Evolutionary conservation across 2,329 filamentous ascomycete genomes (phyloP).

Genomic region (Botrytis hyacinthi): DNA sequence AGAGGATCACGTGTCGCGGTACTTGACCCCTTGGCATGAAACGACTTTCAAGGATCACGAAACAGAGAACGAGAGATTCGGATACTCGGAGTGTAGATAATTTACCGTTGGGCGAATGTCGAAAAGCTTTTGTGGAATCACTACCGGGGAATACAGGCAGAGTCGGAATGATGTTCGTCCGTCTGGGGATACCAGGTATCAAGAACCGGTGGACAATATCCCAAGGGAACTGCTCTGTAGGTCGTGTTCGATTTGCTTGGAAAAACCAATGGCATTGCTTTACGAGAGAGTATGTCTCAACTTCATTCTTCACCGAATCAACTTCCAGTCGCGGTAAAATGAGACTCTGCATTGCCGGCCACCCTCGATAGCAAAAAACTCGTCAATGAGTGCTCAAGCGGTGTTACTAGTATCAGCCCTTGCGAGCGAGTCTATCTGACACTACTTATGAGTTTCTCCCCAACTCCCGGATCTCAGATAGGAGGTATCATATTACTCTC

Average conservation of each 20-base stretch:
- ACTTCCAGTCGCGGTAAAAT: background rate
- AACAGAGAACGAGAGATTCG: background rate
- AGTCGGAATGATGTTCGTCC: background rate
- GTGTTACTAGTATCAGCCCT: no score
- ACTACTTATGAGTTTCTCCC: background rate
- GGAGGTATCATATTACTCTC: fast-evolving
- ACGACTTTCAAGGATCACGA: background rate
- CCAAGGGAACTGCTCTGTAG: background rate
- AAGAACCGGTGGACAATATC: background rate
- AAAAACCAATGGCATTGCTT: background rate
- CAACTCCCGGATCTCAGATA: no score
- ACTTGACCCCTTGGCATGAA: background rate
- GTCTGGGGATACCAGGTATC: background rate
- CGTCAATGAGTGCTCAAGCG: background rate
- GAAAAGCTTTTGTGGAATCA: no score
- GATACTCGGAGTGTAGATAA: background rate
- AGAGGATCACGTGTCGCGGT: background rate
- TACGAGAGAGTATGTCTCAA: background rate
- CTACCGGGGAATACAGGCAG: no score
- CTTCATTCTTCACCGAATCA: background rate
- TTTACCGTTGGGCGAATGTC: no score
- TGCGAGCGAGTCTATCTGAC: background rate
- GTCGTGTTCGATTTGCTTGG: background rate
- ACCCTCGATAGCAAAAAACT: no score
- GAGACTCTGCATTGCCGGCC: background rate